Base-by-base conservation (phyloP, 345 rosid genomes). In the Adansonia digitata region DNA sequence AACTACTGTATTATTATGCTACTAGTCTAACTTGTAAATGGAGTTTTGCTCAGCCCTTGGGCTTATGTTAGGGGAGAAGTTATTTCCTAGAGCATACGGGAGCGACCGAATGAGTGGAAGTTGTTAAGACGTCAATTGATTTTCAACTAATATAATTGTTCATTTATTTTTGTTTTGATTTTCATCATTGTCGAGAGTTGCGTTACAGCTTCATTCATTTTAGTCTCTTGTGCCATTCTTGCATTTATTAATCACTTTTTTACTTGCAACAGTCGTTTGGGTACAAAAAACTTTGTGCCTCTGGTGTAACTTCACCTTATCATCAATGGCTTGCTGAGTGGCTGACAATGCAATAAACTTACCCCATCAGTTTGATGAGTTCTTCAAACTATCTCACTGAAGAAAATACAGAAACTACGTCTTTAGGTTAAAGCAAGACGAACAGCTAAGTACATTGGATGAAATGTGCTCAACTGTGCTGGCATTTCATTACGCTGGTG, bases 401-500 rank as follows among this genome's bases (percentile, higher is more conserved):
- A 39, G 64, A 72, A 72, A 52, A 37, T 52, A 11, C 10, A 8
- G 37, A 20, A 27, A 45, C 18, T 26, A n/a, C 35, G 43, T 13
- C 5, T 35, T n/a, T 49, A 39, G 20, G 22, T 35, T 22, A 55
- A 71, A 55, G 11, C 13, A 13, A 35, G 63, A 12, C 18, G 63
- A n/a, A 48, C 53, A 48, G 53, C 53, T 48, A 17, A 17, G 53
- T 5, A 15, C 5, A 17, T 5, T 17, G 53, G 7, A 48, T 48
- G 18, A n/a, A n/a, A n/a, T n/a, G n/a, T 22, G 26, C n/a, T 8
- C n/a, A n/a, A n/a, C n/a, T n/a, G n/a, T 35, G 63, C 7, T 57
- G 63, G 63, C 63, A 57, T 57, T 57, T 57, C 63, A 57, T n/a
- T n/a, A n/a, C n/a, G n/a, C n/a, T 57, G 35, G 62, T 35, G 35